Evolutionary conservation across 2,329 filamentous ascomycete species (phyloP), one percentile per base, ranked within the genome.

Genomic region (Sclerotinia nivalis): DNA sequence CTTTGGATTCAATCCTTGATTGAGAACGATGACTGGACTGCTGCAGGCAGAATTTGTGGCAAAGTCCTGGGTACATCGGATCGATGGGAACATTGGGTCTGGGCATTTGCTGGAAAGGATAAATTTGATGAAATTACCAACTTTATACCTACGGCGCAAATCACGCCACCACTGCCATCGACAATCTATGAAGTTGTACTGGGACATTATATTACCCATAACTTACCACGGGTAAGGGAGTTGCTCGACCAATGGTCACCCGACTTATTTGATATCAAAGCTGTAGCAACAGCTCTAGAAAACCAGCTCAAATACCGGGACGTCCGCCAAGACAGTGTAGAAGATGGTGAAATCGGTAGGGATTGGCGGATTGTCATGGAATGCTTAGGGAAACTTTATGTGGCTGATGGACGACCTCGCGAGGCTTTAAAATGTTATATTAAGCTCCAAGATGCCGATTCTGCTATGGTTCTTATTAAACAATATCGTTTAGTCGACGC

Each of bases 41-140:
- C 86, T 70, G 96, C 96, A 8, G 95, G 93, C 0, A 85, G 91
- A 76, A 85, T 96, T 5, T 95, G 93, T 70, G 92, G 91, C 20
- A 93, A 90, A 76, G 94, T 97, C 0, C 84, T 99, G 1, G 89
- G 89, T 56, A 93, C 90, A 1, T 88, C 93, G 0, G 85, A 91
- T 61, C 85, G 91, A 74, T 99, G 96, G 96, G 94, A 98, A 81
- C 93, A 96, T 76, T 98, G 95, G 93, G 91, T 96, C 7, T 96
- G 92, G 88, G 90, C 88, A 0, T 99, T 99, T 81, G 93, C 93
- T 10, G 91, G 93, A 54, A 91, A 92, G 2, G 87, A 92, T 73
- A 93, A 89, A 77, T 93, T 97, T 75, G 93, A 97, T 78, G 94
- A 97, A 75, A 97, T 99, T 71, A 91, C 92, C 7, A 86, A 91